A percentile compares a stretch with the other conserved stretches of the same genome.
phyloP scores from a whole-genome alignment of 2,329 filamentous ascomycete species.

The Chaetomium olivaceum region DNA sequence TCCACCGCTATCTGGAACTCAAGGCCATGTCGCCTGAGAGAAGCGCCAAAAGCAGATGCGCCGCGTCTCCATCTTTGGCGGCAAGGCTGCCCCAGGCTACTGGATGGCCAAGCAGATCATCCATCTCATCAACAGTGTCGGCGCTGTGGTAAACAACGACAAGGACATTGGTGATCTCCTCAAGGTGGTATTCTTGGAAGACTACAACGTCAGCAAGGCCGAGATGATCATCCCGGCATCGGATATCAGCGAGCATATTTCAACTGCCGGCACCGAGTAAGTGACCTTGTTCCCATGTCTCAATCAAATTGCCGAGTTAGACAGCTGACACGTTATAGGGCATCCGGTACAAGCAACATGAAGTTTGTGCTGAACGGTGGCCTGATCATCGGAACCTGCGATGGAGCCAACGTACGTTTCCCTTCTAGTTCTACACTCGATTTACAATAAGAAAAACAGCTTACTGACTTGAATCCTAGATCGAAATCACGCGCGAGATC shows the following conservation, averaged over 20 bases:
- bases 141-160: constrained; percentile 87
- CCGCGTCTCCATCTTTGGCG: constrained; percentile 93
- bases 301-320: background rate
- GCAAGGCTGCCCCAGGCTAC: constrained; percentile 96
- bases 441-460: background rate
- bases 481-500: constrained; percentile 96
- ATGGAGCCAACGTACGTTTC: constrained; percentile 84
- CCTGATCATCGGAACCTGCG: constrained; percentile 95
- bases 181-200: constrained; percentile 95
- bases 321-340: constrained; percentile 41
- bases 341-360: constrained; percentile 94
- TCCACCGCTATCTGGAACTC: constrained; percentile 87
- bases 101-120: constrained; percentile 99
- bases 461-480: constrained; percentile 51
- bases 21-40: constrained; percentile 83
- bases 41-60: constrained; percentile 84
- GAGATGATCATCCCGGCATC: constrained; percentile 95
- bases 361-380: constrained; percentile 98
- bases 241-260: constrained; percentile 97
- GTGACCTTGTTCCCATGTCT: constrained; percentile 33
- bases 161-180: constrained; percentile 87
- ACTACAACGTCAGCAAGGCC: constrained; percentile 99
- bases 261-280: constrained; percentile 90
- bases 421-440: constrained; percentile 1
- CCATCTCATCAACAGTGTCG: constrained; percentile 91